These are phyloP conservation scores for Globisporangium lucens DNA, from an alignment of 352 stramenopile genomes.

Conservation along the genomic window DNA sequence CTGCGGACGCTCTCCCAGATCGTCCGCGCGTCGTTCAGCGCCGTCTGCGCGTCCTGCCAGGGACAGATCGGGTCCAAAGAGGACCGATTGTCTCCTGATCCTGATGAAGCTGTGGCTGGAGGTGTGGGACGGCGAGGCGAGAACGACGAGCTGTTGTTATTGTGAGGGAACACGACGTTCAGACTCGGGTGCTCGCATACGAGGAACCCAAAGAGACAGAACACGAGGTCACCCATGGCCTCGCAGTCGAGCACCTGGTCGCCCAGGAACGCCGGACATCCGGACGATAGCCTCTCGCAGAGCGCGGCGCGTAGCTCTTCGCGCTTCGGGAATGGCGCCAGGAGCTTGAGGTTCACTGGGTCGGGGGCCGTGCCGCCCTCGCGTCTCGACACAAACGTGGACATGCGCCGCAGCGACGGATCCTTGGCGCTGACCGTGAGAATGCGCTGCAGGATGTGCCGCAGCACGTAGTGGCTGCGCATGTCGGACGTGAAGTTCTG, in stretches of 20 bases:
- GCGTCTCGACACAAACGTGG: conserved; percentile 14
- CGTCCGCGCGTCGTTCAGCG: conserved; percentile 39
- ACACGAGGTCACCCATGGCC: conserved; percentile 41
- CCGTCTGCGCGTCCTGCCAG: conserved; percentile 53
- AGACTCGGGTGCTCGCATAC: conserved; percentile 55
- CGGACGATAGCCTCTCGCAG: conserved; percentile 32
- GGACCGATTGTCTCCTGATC: not conserved
- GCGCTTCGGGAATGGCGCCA: conserved; percentile 30
- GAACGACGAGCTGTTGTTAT: not conserved
- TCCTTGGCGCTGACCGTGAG: conserved; percentile 18
- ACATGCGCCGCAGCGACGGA: conserved; percentile 6
- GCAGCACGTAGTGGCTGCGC: conserved; percentile 51
- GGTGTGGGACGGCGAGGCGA: conserved; percentile 5
- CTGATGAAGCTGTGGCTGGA: not conserved
- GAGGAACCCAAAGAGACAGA: conserved; percentile 63
- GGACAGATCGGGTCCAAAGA: conserved; percentile 21
- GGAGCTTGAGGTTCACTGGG: not conserved
- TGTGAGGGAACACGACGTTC: not conserved
- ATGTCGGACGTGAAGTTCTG: conserved; percentile 75
- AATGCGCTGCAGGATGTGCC: conserved; percentile 45
- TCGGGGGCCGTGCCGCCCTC: conserved; percentile 2
- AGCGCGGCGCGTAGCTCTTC: conserved; percentile 42
- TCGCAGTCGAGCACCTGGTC: conserved; percentile 35
- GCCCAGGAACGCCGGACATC: conserved; percentile 41
- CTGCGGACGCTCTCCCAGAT: conserved; percentile 44